A percentile compares a stretch with the other conserved stretches of the same genome.
Evolutionary conservation across 2,329 filamentous ascomycete species (phyloP).

Genomic region (Neofusicoccum ribis): DNA sequence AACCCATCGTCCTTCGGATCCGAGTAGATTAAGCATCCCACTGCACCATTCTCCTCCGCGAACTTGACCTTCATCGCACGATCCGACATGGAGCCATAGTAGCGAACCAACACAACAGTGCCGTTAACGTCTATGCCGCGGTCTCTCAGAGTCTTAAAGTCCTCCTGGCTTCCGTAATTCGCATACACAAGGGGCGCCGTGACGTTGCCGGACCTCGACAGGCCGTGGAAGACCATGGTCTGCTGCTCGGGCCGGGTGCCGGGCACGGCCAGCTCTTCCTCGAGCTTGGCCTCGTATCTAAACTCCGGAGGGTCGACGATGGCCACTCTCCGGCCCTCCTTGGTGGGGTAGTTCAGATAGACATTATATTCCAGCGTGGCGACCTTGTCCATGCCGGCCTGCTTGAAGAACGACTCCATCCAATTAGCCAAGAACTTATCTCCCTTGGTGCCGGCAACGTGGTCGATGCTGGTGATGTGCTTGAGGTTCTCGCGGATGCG

Average conservation of each 20-base stretch:
- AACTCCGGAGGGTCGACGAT: slow-evolving; percentile 71
- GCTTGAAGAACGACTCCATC: slow-evolving; percentile 74
- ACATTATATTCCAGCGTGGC: slow-evolving; percentile 71
- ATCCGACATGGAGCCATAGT: slow-evolving; percentile 73
- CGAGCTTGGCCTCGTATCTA: slow-evolving; percentile 76
- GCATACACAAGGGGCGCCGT: slow-evolving; percentile 86
- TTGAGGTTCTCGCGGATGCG: slow-evolving; percentile 66
- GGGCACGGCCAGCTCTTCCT: slow-evolving; percentile 65
- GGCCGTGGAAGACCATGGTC: slow-evolving; percentile 81
- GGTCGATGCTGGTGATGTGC: slow-evolving; percentile 80
- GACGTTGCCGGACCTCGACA: slow-evolving; percentile 83
- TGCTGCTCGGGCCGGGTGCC: slow-evolving; percentile 56
- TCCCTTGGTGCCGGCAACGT: slow-evolving; percentile 91
- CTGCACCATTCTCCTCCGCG: slow-evolving; percentile 81
- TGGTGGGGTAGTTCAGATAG: slow-evolving; percentile 87
- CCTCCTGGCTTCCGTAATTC: slow-evolving; percentile 83
- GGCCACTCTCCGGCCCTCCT: slow-evolving; percentile 75
- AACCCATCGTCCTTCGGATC: slow-evolving; percentile 87
- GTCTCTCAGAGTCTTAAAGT: slow-evolving; percentile 73
- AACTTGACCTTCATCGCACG: slow-evolving; percentile 82
- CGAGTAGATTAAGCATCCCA: slow-evolving; percentile 87
- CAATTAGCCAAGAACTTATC: slow-evolving; percentile 85
- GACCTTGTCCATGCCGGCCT: slow-evolving; percentile 73
- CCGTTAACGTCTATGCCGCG: slow-evolving; percentile 73
- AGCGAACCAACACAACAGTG: slow-evolving; percentile 79